Conservation (phyloP, 441 rosid species). For the Euphorbia celastroides region DNA sequence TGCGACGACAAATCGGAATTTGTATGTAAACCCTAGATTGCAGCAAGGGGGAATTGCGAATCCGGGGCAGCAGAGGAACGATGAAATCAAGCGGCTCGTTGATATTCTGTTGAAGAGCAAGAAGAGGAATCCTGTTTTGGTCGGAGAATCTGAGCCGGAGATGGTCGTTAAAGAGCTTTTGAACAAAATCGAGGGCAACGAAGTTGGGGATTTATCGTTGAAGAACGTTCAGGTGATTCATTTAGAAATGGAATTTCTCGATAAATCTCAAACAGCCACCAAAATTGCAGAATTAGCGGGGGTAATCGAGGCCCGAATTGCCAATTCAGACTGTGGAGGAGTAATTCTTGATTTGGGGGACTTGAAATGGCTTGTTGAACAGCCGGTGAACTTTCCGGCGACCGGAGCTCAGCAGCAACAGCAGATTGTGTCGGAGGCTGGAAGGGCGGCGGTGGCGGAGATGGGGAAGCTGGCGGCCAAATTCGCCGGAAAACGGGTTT, state of each 20-base stretch:
- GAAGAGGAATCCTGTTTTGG: constrained; percentile 86
- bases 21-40: constrained; percentile 69
- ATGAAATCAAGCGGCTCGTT: constrained; percentile 56
- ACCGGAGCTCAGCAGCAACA: constrained; percentile 33
- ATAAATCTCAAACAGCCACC: constrained; percentile 35
- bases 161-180: constrained; percentile 65
- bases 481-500: constrained; percentile 42
- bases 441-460: constrained; percentile 52
- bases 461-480: constrained; percentile 52
- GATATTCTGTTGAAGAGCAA: constrained; percentile 55
- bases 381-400: constrained; percentile 29
- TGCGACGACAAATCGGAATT: constrained; percentile 18
- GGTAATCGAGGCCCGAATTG: constrained; percentile 42
- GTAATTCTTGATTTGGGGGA: constrained; percentile 81
- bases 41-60: constrained; percentile 40
- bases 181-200: constrained; percentile 51
- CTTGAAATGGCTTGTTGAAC: constrained; percentile 85
- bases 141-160: constrained; percentile 75
- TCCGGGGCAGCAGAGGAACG: constrained; percentile 42
- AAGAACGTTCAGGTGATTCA: constrained; percentile 55
- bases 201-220: constrained; percentile 50
- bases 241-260: constrained; percentile 49
- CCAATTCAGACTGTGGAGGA: constrained; percentile 41
- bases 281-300: constrained; percentile 52
- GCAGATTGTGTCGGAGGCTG: constrained; percentile 42